Conservation (phyloP, 2,329 filamentous ascomycete genomes). For the Colletotrichum sp. region DNA sequence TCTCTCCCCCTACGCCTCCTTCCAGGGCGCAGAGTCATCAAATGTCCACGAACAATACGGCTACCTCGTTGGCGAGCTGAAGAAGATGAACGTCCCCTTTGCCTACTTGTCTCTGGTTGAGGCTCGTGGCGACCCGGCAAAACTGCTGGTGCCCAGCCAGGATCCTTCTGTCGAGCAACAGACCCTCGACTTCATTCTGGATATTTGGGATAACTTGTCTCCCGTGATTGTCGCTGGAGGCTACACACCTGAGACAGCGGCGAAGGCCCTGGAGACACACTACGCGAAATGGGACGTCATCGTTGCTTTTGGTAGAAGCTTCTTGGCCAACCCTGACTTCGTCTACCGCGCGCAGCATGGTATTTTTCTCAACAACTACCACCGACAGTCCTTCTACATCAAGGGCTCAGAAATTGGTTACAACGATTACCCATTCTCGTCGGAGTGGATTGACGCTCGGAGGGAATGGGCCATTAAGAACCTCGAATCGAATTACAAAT, state of each 20-base stretch:
- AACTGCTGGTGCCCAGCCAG: slow-evolving; percentile 38
- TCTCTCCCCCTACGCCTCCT: slow-evolving; percentile 34
- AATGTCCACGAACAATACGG: slow-evolving; percentile 25
- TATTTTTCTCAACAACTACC: slow-evolving; percentile 27
- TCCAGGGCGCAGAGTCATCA: slow-evolving; percentile 27
- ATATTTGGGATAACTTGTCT: slow-evolving; percentile 30
- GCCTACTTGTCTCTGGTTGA: slow-evolving; percentile 34
- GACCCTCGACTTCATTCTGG: slow-evolving; percentile 33
- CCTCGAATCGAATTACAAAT: background rate
- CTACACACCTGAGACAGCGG: slow-evolving; percentile 25
- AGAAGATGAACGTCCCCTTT: slow-evolving; percentile 26
- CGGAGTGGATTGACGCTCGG: slow-evolving; percentile 1
- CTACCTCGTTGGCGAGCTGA: slow-evolving; percentile 30
- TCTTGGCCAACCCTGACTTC: slow-evolving; percentile 33
- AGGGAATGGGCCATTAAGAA: background rate
- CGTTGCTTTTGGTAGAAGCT: slow-evolving; percentile 32
- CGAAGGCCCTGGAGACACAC: slow-evolving; percentile 24
- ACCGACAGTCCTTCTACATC: slow-evolving; percentile 29
- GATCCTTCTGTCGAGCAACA: slow-evolving; percentile 31
- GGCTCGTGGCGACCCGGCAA: slow-evolving; percentile 27
- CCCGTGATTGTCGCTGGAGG: slow-evolving; percentile 32
- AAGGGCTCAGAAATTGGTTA: slow-evolving; percentile 3
- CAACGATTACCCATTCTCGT: slow-evolving; percentile 4
- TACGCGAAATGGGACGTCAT: slow-evolving; percentile 33
- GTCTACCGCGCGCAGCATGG: slow-evolving; percentile 30